Percentiles rank a stretch among this genome's conserved stretches.
These are phyloP conservation scores for Misopates orontium DNA, from an alignment of 257 asterid species.

Conservation along the genomic window DNA sequence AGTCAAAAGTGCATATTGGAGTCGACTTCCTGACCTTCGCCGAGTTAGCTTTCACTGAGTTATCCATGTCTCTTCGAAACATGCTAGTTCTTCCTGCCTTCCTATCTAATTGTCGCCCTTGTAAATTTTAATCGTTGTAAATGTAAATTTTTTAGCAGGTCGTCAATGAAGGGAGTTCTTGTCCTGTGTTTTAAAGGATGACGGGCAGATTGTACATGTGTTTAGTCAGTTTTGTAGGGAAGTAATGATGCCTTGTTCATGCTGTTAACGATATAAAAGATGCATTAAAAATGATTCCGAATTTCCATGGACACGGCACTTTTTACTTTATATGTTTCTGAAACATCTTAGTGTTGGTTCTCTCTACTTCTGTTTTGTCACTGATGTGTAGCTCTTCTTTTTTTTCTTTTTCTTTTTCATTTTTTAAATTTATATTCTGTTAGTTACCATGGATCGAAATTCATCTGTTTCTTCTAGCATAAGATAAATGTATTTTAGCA, in stretches of 20 bases:
- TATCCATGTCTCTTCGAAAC: neutral
- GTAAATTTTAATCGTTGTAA: constrained; percentile 22
- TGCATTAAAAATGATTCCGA: neutral
- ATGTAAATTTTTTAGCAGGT: constrained; percentile 22
- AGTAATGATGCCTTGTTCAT: constrained; percentile 7
- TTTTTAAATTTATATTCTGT: too few species aligned
- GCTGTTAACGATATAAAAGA: neutral
- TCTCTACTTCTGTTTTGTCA: too few species aligned
- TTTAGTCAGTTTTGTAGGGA: constrained; percentile 28
- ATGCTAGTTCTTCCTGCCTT: constrained; percentile 15
- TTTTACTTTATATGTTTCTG: too few species aligned
- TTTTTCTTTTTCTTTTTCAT: too few species aligned
- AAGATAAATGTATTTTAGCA: too few species aligned
- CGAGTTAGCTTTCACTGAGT: constrained; percentile 14
- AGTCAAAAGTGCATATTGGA: constrained; percentile 13
- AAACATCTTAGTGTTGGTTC: too few species aligned
- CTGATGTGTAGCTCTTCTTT: too few species aligned
- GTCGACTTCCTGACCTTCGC: constrained; percentile 17
- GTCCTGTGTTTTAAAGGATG: constrained; percentile 12
- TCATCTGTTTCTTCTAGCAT: too few species aligned
- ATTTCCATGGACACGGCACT: neutral
- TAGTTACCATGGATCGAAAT: too few species aligned
- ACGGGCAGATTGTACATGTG: constrained; percentile 31
- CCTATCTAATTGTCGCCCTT: constrained; percentile 20
- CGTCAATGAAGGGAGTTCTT: constrained; percentile 14